phyloP scores from a whole-genome alignment of 805 yeast species.

The Nakazawaea ernobii region DNA sequence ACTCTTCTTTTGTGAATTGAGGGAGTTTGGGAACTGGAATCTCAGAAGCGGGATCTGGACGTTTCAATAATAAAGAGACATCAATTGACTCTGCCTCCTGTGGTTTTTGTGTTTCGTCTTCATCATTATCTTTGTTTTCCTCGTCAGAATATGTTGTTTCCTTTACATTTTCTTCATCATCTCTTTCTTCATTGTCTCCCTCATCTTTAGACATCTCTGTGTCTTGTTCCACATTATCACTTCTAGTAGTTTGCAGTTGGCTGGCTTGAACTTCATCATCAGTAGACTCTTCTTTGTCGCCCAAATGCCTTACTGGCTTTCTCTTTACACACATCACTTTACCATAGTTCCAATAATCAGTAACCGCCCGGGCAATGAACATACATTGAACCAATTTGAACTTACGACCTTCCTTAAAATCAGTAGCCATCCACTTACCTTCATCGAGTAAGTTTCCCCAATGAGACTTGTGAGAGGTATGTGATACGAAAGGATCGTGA shows the following conservation, averaged over 20 bases:
- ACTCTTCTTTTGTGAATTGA: slow-evolving; percentile 23
- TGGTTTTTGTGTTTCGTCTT: slow-evolving; percentile 17
- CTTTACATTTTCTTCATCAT: slow-evolving; percentile 11
- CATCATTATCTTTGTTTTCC: slow-evolving; percentile 14
- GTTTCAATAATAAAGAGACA: slow-evolving; percentile 25
- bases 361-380: slow-evolving; percentile 63
- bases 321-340: slow-evolving; percentile 58
- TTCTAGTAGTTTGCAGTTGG: slow-evolving; percentile 8
- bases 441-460: slow-evolving; percentile 75
- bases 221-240: slow-evolving; percentile 12
- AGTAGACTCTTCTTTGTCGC: neutral
- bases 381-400: slow-evolving; percentile 67
- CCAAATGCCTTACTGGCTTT: slow-evolving; percentile 32
- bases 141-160: slow-evolving; percentile 12
- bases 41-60: slow-evolving; percentile 28
- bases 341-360: slow-evolving; percentile 77
- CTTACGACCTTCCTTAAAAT: slow-evolving; percentile 65
- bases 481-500: slow-evolving; percentile 53
- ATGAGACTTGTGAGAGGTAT: slow-evolving; percentile 40
- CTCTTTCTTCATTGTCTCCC: slow-evolving; percentile 11
- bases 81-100: slow-evolving; percentile 26
- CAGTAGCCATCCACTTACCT: slow-evolving; percentile 78
- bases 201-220: neutral
- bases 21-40: slow-evolving; percentile 26
- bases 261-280: slow-evolving; percentile 4